A percentile compares a stretch with the other conserved stretches of the same genome.
Conservation (phyloP, 345 rosid genomes). For the Melaleuca alternifolia region DNA sequence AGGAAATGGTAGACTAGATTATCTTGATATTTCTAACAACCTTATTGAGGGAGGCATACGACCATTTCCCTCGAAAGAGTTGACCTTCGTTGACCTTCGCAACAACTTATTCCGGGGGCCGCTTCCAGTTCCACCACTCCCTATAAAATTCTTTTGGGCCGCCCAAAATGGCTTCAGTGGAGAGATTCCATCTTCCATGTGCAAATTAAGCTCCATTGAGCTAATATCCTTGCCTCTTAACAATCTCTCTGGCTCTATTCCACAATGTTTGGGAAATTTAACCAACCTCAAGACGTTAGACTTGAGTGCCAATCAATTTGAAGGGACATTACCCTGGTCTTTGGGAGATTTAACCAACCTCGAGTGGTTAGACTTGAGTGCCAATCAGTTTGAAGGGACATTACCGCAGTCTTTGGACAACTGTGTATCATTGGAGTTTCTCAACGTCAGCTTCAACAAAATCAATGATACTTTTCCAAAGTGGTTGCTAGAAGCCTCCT, state of each 20-base stretch:
- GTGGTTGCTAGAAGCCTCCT: conserved; percentile 6
- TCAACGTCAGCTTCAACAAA: conserved; percentile 5
- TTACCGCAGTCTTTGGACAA: conserved; percentile 3
- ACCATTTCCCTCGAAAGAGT: neutral
- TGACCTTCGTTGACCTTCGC: accelerated
- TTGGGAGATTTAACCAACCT: conserved; percentile 4
- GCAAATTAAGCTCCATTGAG: neutral
- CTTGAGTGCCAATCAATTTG: too few species aligned
- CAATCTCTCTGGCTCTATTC: conserved; percentile 8
- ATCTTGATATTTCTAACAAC: neutral
- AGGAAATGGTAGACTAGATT: neutral
- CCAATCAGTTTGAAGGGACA: conserved; percentile 2
- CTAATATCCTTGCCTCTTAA: neutral
- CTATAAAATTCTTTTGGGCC: accelerated
- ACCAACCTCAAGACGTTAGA: too few species aligned
- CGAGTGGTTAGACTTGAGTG: neutral
- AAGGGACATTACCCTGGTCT: too few species aligned
- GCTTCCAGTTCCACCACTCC: neutral
- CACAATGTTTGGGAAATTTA: neutral
- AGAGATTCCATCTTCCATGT: neutral
- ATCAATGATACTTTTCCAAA: conserved; percentile 11
- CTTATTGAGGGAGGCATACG: neutral
- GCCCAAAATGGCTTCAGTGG: neutral
- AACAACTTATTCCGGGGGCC: neutral
- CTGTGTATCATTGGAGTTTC: neutral